Base-by-base conservation (phyloP, 2,329 filamentous ascomycete genomes). In the Pseudomassariella vexata region DNA sequence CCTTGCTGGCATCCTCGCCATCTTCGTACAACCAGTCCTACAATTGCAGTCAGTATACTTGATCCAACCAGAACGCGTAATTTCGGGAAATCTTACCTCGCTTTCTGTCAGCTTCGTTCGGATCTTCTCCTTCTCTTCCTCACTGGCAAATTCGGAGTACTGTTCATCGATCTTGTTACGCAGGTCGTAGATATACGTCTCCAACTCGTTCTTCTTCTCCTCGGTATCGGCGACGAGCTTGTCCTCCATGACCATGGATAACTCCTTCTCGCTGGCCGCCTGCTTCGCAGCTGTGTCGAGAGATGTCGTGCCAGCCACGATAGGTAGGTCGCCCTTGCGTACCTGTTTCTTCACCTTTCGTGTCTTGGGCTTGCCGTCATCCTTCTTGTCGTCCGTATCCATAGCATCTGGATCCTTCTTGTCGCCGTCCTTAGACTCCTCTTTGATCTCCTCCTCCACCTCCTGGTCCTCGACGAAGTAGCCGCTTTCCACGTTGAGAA, bases 1-100 rank as follows among this genome's bases (percentile, higher is more conserved):
- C 88, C 74, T 96, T 96, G 53, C 84, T 84, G 46, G 88, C 79
- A 59, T 98, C 92, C 43, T 95, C 89, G 39, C 92, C 92, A 35
- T 96, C 92, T 34, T 95, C 90, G 62, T 96, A 96, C 40, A 98
- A 74, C 92, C 92, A 98, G 57, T 98, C 89, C 90, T 96, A n/a
- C 15, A 46, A 42, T 37, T 19, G 10, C 9, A 17, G 24, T 12
- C 30, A 25, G n/a, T 16, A 25, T n/a, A n/a, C n/a, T n/a, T n/a
- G 18, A 19, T 16, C 18, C 14, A n/a, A 29, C 5, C n/a, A n/a
- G 15, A 16, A 15, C 14, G 12, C 10, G 14, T 9, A 14, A 6
- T 19, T 26, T 6, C n/a, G 20, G 6, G 4, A 19, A 30, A 31
- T 57, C 84, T 68, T 75, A 95, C 90, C 83, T 96, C 89, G 46